These are phyloP conservation scores for Reticulascus tulasneorum DNA, from an alignment of 2,329 filamentous ascomycete species.

Conservation along the genomic window DNA sequence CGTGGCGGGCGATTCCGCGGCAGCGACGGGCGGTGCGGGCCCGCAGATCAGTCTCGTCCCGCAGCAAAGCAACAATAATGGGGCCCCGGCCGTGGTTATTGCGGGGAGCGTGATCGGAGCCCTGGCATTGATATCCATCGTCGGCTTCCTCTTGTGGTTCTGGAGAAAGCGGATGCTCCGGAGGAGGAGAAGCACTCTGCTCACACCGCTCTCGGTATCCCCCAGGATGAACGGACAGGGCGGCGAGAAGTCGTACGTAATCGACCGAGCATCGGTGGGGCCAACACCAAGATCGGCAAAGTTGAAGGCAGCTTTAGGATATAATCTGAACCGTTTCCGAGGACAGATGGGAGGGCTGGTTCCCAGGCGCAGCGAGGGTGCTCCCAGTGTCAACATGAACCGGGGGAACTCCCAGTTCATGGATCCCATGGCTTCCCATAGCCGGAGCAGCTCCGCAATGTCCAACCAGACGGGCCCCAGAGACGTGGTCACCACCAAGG, in stretches of 20 bases:
- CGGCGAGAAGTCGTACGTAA: conserved; percentile 29
- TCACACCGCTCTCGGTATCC: conserved; percentile 42
- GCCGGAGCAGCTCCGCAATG: conserved; percentile 31
- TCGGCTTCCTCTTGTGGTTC: conserved; percentile 48
- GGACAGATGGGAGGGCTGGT: conserved; percentile 26
- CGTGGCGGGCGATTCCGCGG: conserved; percentile 7
- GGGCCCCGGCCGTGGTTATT: conserved; percentile 37
- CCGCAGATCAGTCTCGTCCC: background rate
- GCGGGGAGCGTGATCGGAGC: conserved; percentile 50
- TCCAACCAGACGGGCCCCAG: conserved; percentile 9
- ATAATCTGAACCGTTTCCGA: conserved; percentile 30
- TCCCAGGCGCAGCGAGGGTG: conserved; percentile 26
- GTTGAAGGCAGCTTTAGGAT: conserved; percentile 34
- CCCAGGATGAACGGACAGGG: conserved; percentile 18
- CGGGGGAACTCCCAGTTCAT: conserved; percentile 51
- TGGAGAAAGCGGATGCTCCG: conserved; percentile 38
- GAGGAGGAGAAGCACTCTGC: conserved; percentile 42
- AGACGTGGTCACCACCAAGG: conserved; percentile 26
- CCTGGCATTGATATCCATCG: conserved; percentile 39
- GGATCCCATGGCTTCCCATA: conserved; percentile 29
- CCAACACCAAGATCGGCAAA: conserved; percentile 42
- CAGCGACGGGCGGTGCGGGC: background rate
- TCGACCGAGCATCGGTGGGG: conserved; percentile 43
- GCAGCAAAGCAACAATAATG: conserved; percentile 20
- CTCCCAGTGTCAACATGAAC: conserved; percentile 44